A percentile compares a stretch with the other conserved stretches of the same genome.
Conservation (phyloP, 164 flowering plant genomes). For the Taxillus chinensis region DNA sequence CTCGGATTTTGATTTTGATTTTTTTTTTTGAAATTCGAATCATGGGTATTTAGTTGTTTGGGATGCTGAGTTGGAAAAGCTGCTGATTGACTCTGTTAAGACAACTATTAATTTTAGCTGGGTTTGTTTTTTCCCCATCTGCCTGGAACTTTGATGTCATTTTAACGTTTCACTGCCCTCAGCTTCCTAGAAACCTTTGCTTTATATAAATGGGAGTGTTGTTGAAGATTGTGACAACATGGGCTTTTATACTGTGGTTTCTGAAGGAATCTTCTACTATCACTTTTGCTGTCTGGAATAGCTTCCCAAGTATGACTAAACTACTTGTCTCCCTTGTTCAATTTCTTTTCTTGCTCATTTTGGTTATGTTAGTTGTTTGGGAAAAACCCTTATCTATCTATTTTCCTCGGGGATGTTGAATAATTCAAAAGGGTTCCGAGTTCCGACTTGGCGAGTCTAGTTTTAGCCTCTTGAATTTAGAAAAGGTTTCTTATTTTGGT, state of each 20-base stretch:
- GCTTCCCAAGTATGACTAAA: conserved; percentile 6
- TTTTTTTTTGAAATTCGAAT: not conserved
- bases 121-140: too few relatives aligned
- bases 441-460: too few relatives aligned
- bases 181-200: conserved; percentile 5
- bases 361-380: not conserved
- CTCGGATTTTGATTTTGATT: not conserved
- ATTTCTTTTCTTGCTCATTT: not conserved
- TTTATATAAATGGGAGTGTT: conserved; percentile 7
- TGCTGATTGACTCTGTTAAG: too few relatives aligned
- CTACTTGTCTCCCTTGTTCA: not conserved
- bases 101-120: too few relatives aligned
- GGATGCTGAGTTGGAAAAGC: not conserved
- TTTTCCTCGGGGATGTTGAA: not conserved
- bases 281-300: conserved; percentile 9
- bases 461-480: not conserved
- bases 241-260: conserved; percentile 9
- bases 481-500: not conserved
- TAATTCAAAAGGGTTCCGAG: too few relatives aligned
- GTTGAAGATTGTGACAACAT: conserved; percentile 26
- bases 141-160: too few relatives aligned
- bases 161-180: not conserved
- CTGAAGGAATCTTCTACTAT: conserved; percentile 2
- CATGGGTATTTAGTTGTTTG: not conserved
- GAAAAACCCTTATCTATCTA: not conserved